A percentile compares a stretch with the other conserved stretches of the same genome.
Evolutionary conservation across 2,329 filamentous ascomycete genomes (phyloP).

Genomic region (Rhexocercosporidium sp.): DNA sequence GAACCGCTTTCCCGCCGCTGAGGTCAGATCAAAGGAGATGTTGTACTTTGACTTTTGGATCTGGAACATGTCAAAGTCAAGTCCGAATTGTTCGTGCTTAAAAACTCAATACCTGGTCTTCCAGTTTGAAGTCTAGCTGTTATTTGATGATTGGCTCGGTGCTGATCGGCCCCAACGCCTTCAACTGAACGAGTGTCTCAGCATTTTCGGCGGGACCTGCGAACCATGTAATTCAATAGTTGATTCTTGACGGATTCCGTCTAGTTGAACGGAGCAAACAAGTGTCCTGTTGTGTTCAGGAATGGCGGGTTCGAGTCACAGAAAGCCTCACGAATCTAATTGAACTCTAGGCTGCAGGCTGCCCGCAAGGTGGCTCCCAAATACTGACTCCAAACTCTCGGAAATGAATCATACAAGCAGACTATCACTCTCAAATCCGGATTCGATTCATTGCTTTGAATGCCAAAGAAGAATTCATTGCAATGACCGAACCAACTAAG

Average conservation of each 20-base stretch:
- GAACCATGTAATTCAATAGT: neutral
- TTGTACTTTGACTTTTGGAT: neutral
- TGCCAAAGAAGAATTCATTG: conserved; percentile 24
- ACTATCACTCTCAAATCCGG: conserved; percentile 12
- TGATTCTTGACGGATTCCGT: neutral
- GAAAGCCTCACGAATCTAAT: conserved; percentile 1
- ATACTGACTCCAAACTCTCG: neutral
- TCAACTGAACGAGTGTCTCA: neutral
- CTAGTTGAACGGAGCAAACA: neutral
- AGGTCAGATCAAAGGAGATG: neutral
- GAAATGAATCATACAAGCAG: conserved; percentile 7
- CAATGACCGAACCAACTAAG: conserved; percentile 26
- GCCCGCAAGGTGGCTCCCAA: conserved; percentile 9
- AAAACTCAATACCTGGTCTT: neutral
- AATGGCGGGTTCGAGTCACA: conserved; percentile 10
- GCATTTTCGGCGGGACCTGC: neutral
- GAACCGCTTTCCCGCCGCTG: neutral
- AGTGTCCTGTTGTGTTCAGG: neutral
- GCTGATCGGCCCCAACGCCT: neutral
- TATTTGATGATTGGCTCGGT: neutral
- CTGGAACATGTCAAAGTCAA: too few relatives aligned
- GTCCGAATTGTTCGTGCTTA: neutral
- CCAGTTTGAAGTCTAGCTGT: neutral
- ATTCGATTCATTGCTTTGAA: conserved; percentile 24
- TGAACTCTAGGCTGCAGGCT: conserved; percentile 6